These are phyloP conservation scores for Pseudogymnoascus destructans DNA, from an alignment of 2,329 filamentous ascomycete genomes.

Conservation along the genomic window DNA sequence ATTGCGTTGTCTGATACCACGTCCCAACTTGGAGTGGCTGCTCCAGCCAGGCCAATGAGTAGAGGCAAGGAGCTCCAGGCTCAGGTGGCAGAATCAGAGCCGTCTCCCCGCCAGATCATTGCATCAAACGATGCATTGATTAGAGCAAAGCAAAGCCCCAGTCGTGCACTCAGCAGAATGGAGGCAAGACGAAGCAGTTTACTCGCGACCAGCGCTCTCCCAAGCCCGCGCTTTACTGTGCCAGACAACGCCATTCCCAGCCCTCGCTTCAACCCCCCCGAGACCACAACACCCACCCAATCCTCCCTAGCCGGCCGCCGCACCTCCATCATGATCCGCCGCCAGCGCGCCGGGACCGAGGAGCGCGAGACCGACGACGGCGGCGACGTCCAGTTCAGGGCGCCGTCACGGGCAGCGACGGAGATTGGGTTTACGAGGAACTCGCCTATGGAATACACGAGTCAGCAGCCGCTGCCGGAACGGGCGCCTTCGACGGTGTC, in stretches of 20 bases:
- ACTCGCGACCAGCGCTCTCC: conserved; percentile 22
- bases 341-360: conserved; percentile 22
- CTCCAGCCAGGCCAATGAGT: conserved; percentile 14
- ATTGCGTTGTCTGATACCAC: conserved; percentile 57
- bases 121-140: neutral
- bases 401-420: conserved; percentile 45
- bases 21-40: conserved; percentile 10
- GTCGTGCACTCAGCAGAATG: conserved; percentile 23
- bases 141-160: conserved; percentile 11
- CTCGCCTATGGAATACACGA: conserved; percentile 30
- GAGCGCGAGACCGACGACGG: conserved; percentile 33
- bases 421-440: conserved; percentile 34
- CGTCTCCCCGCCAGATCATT: neutral
- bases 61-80: conserved; percentile 6
- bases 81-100: neutral
- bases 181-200: conserved; percentile 26
- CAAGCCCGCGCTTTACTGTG: conserved; percentile 21
- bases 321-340: conserved; percentile 39
- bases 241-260: conserved; percentile 25
- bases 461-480: conserved; percentile 28
- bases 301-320: conserved; percentile 39
- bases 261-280: conserved; percentile 21
- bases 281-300: conserved; percentile 28
- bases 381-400: conserved; percentile 38
- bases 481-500: conserved; percentile 28